phyloP scores from a whole-genome alignment of 257 asterid species.

The Forsythia suspensa region DNA sequence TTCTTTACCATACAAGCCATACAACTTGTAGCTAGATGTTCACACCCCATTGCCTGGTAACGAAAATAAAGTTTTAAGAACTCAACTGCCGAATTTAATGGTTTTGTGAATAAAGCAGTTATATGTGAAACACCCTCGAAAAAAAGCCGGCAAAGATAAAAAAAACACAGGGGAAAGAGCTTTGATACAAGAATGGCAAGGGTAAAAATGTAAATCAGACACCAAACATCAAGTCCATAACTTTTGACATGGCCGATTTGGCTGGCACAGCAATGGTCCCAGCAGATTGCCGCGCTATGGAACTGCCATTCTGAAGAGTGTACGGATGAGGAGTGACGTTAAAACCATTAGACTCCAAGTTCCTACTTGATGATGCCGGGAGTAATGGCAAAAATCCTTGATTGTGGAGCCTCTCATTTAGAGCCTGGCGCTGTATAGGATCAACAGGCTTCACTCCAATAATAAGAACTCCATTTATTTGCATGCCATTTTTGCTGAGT shows the following conservation, averaged over 20 bases:
- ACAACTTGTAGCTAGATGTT: not conserved
- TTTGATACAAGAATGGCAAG: not conserved
- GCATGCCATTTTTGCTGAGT: conserved; percentile 76
- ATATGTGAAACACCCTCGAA: not conserved
- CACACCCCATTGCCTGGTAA: not conserved
- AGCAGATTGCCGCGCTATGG: not conserved
- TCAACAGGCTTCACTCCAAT: conserved; percentile 92
- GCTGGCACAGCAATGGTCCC: not conserved
- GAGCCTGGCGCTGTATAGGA: conserved; percentile 76
- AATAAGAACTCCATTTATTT: conserved; percentile 84
- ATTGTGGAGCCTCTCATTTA: conserved; percentile 68
- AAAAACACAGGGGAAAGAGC: not conserved
- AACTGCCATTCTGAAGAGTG: conserved; percentile 60
- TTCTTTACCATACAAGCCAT: not conserved
- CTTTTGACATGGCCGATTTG: not conserved
- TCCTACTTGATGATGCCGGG: conserved; percentile 55
- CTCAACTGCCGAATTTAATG: not conserved
- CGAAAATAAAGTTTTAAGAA: not conserved
- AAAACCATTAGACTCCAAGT: conserved; percentile 47
- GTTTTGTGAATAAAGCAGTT: not conserved
- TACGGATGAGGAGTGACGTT: conserved; percentile 59
- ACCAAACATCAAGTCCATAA: not conserved
- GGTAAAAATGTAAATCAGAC: not conserved
- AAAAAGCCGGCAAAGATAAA: not conserved
- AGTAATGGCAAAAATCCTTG: conserved; percentile 83